Conservation (phyloP, 2,329 filamentous ascomycete genomes). For the Didymellaceae sp. region DNA sequence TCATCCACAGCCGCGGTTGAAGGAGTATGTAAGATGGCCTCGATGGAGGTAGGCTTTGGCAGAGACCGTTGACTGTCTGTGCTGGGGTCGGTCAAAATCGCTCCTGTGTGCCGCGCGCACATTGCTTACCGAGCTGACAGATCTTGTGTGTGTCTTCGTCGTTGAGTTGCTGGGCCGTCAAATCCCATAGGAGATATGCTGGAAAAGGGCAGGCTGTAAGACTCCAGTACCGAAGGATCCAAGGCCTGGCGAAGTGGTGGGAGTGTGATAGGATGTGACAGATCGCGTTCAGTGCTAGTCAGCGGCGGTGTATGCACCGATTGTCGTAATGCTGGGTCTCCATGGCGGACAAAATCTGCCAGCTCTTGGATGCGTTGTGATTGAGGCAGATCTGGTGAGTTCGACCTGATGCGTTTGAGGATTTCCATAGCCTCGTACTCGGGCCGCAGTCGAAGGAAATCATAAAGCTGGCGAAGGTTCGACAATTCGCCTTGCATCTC, state of each 20-base stretch:
- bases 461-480: conserved; percentile 42
- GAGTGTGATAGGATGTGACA: conserved; percentile 27
- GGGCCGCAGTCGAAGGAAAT: conserved; percentile 37
- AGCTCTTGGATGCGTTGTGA: conserved; percentile 37
- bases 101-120: conserved; percentile 6
- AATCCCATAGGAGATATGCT: conserved; percentile 24
- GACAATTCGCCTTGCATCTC: conserved; percentile 45
- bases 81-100: conserved; percentile 40
- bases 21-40: conserved; percentile 26
- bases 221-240: conserved; percentile 24
- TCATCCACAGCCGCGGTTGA: conserved; percentile 13
- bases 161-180: conserved; percentile 33
- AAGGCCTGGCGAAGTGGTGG: conserved; percentile 39
- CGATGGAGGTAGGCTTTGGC: conserved; percentile 28
- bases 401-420: conserved; percentile 34
- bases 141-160: conserved; percentile 35
- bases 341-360: conserved; percentile 33
- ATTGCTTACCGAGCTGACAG: conserved; percentile 36
- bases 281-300: conserved; percentile 9
- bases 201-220: conserved; percentile 24
- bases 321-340: conserved; percentile 18
- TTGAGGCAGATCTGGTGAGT: conserved; percentile 23
- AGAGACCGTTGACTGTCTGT: conserved; percentile 32
- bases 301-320: conserved; percentile 7
- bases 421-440: conserved; percentile 41